Percentiles rank a stretch among this genome's conserved stretches.
phyloP scores from a whole-genome alignment of 2,329 filamentous ascomycete species.

The Dothistroma pini region DNA sequence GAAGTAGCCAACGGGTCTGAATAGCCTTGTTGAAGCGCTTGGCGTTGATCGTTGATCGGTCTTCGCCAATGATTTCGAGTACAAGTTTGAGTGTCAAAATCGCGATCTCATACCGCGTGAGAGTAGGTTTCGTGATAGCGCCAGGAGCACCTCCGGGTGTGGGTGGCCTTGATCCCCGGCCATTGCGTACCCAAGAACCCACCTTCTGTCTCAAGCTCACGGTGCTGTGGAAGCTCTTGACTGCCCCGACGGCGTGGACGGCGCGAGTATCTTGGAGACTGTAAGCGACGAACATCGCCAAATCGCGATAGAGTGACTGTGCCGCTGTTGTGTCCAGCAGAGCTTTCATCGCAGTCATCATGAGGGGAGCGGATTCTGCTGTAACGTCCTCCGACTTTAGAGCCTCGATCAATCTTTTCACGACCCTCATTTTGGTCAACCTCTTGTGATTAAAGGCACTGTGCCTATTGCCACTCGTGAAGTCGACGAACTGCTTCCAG shows the following conservation, averaged over 20 bases:
- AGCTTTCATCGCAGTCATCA: constrained; percentile 73
- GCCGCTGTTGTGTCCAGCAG: constrained; percentile 78
- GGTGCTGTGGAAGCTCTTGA: constrained; percentile 28
- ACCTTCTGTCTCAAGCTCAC: constrained; percentile 28
- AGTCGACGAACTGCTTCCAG: constrained; percentile 85
- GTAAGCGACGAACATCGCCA: constrained; percentile 92
- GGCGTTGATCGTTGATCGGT: constrained; percentile 25
- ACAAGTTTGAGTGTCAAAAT: constrained; percentile 29
- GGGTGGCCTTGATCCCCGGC: constrained; percentile 24
- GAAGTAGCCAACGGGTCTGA: constrained; percentile 76
- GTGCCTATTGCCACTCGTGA: constrained; percentile 85
- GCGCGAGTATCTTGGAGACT: constrained; percentile 66
- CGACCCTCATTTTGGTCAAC: constrained; percentile 83
- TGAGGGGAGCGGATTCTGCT: constrained; percentile 67
- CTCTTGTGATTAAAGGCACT: constrained; percentile 88
- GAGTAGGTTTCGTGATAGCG: constrained; percentile 8
- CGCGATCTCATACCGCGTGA: constrained; percentile 31
- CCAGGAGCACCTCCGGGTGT: constrained; percentile 25
- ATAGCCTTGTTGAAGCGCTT: constrained; percentile 86
- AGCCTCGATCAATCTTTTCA: constrained; percentile 84
- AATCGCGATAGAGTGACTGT: constrained; percentile 76
- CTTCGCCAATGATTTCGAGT: constrained; percentile 26
- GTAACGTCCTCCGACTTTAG: constrained; percentile 80
- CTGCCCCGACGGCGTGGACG: constrained; percentile 16
- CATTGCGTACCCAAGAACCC: constrained; percentile 28